Evolutionary conservation across 1,139 yeast genomes (phyloP).

Genomic region (Debaryomyces udenii): DNA sequence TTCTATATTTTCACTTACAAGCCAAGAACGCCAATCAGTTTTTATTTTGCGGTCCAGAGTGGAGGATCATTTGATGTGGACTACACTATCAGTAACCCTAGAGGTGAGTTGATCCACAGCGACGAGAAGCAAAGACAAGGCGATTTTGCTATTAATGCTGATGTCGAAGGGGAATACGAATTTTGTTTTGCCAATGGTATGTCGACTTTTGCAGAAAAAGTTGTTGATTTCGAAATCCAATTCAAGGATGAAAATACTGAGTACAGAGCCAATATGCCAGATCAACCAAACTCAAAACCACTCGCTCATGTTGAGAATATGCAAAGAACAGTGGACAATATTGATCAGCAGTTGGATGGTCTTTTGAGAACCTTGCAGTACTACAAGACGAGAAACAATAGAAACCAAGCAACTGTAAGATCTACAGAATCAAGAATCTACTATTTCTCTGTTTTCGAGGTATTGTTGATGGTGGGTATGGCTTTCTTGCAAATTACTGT

Average conservation of each 20-base stretch:
- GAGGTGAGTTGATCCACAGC: conserved; percentile 55
- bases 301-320: conserved; percentile 64
- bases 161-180: conserved; percentile 79
- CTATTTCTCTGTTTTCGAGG: conserved; percentile 82
- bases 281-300: conserved; percentile 58
- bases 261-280: conserved; percentile 69
- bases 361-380: conserved; percentile 71
- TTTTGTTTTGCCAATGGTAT: conserved; percentile 88
- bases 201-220: conserved; percentile 86
- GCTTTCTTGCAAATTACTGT: conserved; percentile 80
- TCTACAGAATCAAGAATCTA: conserved; percentile 87
- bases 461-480: conserved; percentile 81
- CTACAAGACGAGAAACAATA: conserved; percentile 88
- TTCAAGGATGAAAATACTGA: conserved; percentile 50
- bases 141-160: conserved; percentile 77
- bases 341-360: conserved; percentile 69
- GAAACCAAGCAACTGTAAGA: conserved; percentile 89
- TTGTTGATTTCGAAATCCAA: conserved; percentile 84
- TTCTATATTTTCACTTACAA: conserved; percentile 73
- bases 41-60: conserved; percentile 88
- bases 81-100: conserved; percentile 73
- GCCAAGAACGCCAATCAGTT: conserved; percentile 67
- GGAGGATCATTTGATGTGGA: conserved; percentile 90
- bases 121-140: conserved; percentile 81
- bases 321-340: conserved; percentile 57